Evolutionary conservation across 2,329 filamentous ascomycete species (phyloP).

Genomic region (Microdochium nivale): DNA sequence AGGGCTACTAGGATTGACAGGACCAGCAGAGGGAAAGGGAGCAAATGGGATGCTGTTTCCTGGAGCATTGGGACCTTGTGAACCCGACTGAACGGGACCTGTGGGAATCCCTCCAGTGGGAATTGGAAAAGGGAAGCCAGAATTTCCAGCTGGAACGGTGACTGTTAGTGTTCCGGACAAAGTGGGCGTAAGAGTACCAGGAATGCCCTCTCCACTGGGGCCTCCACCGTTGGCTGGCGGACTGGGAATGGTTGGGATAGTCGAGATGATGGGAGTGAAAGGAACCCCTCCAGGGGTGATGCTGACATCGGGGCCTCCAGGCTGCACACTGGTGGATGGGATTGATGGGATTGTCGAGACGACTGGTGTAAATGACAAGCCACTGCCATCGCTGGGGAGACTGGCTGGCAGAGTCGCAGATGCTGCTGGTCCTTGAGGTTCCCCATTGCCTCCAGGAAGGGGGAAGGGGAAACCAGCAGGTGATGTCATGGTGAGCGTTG

Average conservation of each 20-base stretch:
- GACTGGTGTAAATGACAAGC: background rate
- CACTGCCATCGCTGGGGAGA: background rate
- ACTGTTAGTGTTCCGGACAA: background rate
- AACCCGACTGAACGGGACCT: background rate
- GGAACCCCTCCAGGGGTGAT: background rate
- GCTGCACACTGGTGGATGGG: background rate
- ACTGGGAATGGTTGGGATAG: background rate
- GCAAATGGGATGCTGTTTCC: conserved; percentile 4
- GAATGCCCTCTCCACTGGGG: conserved; percentile 1
- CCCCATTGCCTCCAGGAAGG: background rate
- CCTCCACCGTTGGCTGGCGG: background rate
- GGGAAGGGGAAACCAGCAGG: background rate
- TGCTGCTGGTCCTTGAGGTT: background rate
- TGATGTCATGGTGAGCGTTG: background rate
- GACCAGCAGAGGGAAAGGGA: conserved; percentile 3
- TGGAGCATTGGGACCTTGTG: background rate
- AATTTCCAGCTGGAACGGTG: conserved; percentile 2
- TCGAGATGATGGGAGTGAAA: background rate
- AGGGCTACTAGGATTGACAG: background rate
- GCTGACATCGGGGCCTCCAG: background rate
- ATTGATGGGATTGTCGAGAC: background rate
- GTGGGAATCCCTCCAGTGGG: background rate
- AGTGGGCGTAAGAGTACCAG: conserved; percentile 1
- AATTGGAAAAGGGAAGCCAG: background rate
- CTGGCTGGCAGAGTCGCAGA: background rate